These are phyloP conservation scores for Pleurotus ostreatus DNA, from an alignment of 768 basidiomycete genomes.

Conservation along the genomic window DNA sequence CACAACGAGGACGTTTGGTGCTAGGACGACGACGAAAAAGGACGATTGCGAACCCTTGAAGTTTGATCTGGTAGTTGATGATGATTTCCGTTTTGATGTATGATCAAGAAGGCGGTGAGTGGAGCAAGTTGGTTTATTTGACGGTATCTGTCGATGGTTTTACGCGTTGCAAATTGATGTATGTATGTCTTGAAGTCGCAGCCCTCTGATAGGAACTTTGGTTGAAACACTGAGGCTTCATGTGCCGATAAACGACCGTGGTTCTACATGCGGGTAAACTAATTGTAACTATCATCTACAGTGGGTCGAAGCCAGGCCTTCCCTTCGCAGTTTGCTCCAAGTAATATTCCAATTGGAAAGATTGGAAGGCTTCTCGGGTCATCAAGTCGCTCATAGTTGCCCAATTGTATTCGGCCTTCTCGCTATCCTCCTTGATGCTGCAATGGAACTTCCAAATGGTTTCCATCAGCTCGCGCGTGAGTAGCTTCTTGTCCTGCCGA, in stretches of 20 bases:
- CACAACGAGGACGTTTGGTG: background rate
- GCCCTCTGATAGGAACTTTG: background rate
- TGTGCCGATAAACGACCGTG: background rate
- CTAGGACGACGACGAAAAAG: background rate
- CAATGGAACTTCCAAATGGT: background rate
- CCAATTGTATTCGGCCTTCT: background rate
- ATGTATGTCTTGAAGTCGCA: no score
- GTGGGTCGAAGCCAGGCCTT: constrained; percentile 1
- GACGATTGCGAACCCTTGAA: constrained; percentile 9
- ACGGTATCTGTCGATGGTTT: background rate
- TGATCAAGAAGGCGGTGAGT: constrained; percentile 7
- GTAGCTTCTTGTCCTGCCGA: background rate
- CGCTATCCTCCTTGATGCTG: background rate
- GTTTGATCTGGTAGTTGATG: constrained; percentile 10
- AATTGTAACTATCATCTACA: background rate
- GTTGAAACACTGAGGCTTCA: background rate
- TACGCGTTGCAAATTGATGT: background rate
- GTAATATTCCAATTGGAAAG: constrained; percentile 1
- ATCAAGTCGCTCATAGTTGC: constrained; percentile 6
- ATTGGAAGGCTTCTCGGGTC: background rate
- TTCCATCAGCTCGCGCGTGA: constrained; percentile 2
- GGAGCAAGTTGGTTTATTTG: background rate
- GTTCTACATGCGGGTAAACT: background rate
- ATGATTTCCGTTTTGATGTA: constrained; percentile 23
- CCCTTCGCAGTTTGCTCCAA: background rate